A percentile compares a stretch with the other conserved stretches of the same genome.
Evolutionary conservation across 2,329 filamentous ascomycete species (phyloP).

Genomic region (Ceratocystis diversiconidia): DNA sequence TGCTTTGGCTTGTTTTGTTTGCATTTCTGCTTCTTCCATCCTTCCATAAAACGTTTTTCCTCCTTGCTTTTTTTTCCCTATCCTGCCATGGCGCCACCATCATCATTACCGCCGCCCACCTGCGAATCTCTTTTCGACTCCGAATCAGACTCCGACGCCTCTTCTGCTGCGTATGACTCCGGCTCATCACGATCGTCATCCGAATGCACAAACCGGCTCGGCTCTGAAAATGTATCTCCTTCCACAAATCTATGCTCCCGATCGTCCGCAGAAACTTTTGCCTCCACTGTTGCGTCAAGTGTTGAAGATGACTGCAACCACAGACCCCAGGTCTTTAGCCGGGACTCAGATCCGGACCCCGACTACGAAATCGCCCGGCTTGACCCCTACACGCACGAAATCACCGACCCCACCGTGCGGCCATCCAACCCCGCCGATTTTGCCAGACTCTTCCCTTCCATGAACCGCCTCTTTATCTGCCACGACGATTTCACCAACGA

Average conservation of each 20-base stretch:
- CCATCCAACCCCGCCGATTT: slow-evolving; percentile 74
- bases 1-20: too few relatives aligned
- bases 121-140: background rate
- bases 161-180: slow-evolving; percentile 17
- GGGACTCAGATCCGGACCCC: slow-evolving; percentile 20
- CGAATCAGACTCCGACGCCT: slow-evolving; percentile 22
- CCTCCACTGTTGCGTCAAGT: slow-evolving; percentile 53
- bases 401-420: slow-evolving; percentile 50
- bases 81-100: background rate
- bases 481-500: slow-evolving; percentile 85
- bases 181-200: slow-evolving; percentile 2
- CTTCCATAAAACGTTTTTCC: background rate
- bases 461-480: slow-evolving; percentile 63
- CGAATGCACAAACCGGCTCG: background rate
- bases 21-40: background rate
- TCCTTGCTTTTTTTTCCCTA: background rate
- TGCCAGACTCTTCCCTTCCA: slow-evolving; percentile 71
- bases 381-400: slow-evolving; percentile 46
- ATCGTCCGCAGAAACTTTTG: slow-evolving; percentile 64
- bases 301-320: slow-evolving; percentile 33
- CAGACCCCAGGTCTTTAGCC: background rate
- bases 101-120: background rate
- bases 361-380: slow-evolving; percentile 35
- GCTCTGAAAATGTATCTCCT: slow-evolving; percentile 26
- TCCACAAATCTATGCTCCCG: slow-evolving; percentile 33